These are phyloP conservation scores for Globisporangium nodosum DNA, from an alignment of 352 stramenopile species.

Conservation along the genomic window DNA sequence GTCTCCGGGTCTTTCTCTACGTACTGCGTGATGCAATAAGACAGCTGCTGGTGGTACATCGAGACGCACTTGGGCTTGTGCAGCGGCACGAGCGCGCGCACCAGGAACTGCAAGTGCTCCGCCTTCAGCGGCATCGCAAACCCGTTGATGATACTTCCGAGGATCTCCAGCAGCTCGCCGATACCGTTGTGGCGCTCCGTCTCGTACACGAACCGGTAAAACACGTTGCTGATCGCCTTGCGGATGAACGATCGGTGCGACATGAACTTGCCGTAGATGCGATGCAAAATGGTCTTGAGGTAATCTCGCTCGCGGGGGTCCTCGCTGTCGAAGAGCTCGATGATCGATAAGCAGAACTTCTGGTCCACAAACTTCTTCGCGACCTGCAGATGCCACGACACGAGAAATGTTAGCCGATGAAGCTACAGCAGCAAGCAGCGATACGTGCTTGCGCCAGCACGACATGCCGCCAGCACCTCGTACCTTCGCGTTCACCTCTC, in stretches of 20 bases:
- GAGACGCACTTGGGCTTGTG: conserved; percentile 97
- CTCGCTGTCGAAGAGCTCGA: conserved; percentile 94
- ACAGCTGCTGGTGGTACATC: conserved; percentile 98
- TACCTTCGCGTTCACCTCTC: conserved; percentile 96
- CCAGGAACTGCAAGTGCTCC: conserved; percentile 96
- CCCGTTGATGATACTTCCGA: conserved; percentile 98
- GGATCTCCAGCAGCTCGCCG: conserved; percentile 97
- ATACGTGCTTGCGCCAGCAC: no score
- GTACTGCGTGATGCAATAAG: conserved; percentile 99
- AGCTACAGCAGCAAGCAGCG: no score
- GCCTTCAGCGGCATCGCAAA: conserved; percentile 99
- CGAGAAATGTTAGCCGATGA: no score
- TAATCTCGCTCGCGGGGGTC: conserved; percentile 98
- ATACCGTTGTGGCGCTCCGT: conserved; percentile 94
- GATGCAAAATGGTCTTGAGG: conserved; percentile 98
- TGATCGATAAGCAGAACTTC: conserved; percentile 94
- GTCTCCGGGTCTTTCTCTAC: conserved; percentile 99
- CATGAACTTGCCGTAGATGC: conserved; percentile 99
- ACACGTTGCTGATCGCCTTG: conserved; percentile 97
- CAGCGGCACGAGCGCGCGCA: conserved; percentile 94
- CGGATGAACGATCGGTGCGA: conserved; percentile 97
- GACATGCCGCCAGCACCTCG: no score
- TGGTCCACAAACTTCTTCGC: conserved; percentile 98
- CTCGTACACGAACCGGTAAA: conserved; percentile 99
- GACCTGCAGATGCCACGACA: conserved; percentile 27